Evolutionary conservation across 164 flowering plant genomes (phyloP).

Genomic region (Vitis labrusca): DNA sequence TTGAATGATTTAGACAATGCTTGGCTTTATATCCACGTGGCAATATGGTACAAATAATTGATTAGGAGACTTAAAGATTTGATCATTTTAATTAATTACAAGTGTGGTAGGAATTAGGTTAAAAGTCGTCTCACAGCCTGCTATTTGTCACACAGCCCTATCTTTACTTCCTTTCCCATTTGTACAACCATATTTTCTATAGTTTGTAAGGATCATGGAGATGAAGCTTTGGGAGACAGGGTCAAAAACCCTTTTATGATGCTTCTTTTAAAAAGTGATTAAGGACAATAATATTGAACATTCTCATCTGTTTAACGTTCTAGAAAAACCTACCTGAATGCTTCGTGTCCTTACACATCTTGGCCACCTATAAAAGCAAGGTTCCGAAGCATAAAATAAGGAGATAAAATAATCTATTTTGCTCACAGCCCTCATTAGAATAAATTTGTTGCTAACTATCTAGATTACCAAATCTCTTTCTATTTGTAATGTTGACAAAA

Average conservation of each 20-base stretch:
- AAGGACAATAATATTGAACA: background rate
- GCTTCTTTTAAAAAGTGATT: background rate
- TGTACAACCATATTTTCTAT: background rate
- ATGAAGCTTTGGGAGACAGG: slow-evolving; percentile 7
- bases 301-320: background rate
- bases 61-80: background rate
- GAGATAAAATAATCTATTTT: background rate
- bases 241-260: background rate
- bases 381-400: background rate
- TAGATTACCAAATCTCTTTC: background rate
- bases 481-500: background rate
- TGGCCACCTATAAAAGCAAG: slow-evolving; percentile 4
- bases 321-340: background rate
- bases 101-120: slow-evolving; percentile 23
- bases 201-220: slow-evolving; percentile 7
- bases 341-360: slow-evolving; percentile 2
- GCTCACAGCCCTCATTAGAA: background rate
- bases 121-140: slow-evolving; percentile 8
- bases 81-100: slow-evolving; percentile 9
- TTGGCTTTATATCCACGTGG: background rate
- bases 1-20: background rate
- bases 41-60: background rate
- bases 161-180: background rate
- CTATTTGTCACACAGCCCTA: background rate
- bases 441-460: background rate